These are phyloP conservation scores for Fraxinus sp. DNA, from an alignment of 305 asterid genomes.

Conservation along the genomic window DNA sequence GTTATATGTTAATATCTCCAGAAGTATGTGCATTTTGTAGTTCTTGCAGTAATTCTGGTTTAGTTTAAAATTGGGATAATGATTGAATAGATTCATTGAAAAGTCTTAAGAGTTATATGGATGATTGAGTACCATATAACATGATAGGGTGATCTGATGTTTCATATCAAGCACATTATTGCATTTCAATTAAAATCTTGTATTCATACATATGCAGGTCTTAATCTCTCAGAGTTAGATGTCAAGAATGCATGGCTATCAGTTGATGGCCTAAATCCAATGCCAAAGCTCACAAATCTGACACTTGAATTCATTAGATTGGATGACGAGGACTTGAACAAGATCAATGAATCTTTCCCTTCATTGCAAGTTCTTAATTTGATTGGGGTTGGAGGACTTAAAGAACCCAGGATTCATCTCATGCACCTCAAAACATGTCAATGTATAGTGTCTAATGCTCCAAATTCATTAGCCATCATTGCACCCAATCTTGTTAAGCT, in stretches of 20 bases:
- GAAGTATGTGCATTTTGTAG: background rate
- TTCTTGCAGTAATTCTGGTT: background rate
- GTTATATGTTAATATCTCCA: background rate
- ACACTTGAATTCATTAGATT: constrained; percentile 71
- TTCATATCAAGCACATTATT: background rate
- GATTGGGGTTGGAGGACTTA: constrained; percentile 78
- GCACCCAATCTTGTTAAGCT: constrained; percentile 57
- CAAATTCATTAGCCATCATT: constrained; percentile 42
- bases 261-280: constrained; percentile 51
- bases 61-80: background rate
- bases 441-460: constrained; percentile 67
- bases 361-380: constrained; percentile 54
- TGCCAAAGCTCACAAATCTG: constrained; percentile 57
- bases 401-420: constrained; percentile 61
- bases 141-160: background rate
- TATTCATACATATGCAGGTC: constrained; percentile 43
- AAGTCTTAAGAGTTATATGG: background rate
- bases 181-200: constrained; percentile 5
- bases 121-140: background rate
- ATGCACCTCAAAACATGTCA: constrained; percentile 51
- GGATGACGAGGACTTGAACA: constrained; percentile 75
- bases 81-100: background rate
- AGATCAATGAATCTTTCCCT: constrained; percentile 57
- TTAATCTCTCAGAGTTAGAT: constrained; percentile 48
- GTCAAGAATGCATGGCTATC: constrained; percentile 76